Base-by-base conservation (phyloP, 2,329 filamentous ascomycete species). In the Fusarium cicatricum region DNA sequence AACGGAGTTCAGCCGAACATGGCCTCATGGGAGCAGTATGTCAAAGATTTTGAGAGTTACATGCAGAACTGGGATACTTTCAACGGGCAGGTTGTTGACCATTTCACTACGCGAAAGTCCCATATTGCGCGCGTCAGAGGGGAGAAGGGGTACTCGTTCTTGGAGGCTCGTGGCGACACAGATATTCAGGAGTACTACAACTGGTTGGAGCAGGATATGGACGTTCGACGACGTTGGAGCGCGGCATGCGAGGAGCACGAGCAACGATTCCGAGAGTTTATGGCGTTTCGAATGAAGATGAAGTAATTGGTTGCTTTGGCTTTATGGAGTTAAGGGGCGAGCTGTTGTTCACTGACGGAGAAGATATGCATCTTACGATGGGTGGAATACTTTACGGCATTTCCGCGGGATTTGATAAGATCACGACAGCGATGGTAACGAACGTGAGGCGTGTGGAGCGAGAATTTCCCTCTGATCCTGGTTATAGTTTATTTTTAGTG, bases 131-230 rank as follows among this genome's bases (percentile, higher is more conserved):
- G 69, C 23, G 73, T 73, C 19, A 74, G 78, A 55, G 64, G 72
- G 36, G 68, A 75, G 16, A 78, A 80, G 46, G 81, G 78, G 11
- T 74, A 76, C 34, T 67, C 66, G 2, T 85, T 83, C 72, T 68
- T 85, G 15, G 74, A 75, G 26, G 66, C 72, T 9, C 70, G 71
- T 2, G 71, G 80, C 19, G 75, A 81, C 33, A 60, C 64, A 1
- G 85, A 83, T 0, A 78, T 87, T 19, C 70, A 77, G 14, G 80
- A 83, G 50, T 92, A 92, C 69, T 71, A 85, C 53, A 75, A 75
- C 32, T 85, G 83, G 70, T 74, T 89, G 50, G 81, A 83, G 61
- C 84, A 90, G 71, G 90, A 92, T 68, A 82, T 85, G 60, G 77
- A 78, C 41, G 83, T 90, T 5, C 78, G 86, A 51, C 78, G 79